phyloP scores from a whole-genome alignment of 2,329 filamentous ascomycete genomes.

The Capronia coronata region DNA sequence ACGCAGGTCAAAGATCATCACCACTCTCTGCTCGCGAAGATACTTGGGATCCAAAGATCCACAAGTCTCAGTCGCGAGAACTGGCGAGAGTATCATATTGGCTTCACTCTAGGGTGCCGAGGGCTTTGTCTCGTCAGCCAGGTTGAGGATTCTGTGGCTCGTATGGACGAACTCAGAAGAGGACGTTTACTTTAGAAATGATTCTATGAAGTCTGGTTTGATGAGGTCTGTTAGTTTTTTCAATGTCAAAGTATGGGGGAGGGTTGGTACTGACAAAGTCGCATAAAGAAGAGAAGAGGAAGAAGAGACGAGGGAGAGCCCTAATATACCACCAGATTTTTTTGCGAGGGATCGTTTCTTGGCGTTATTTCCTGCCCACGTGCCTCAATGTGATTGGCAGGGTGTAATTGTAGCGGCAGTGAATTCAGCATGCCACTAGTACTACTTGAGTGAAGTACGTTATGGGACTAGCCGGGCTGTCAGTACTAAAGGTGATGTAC shows the following conservation, averaged over 20 bases:
- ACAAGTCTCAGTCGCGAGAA: constrained; percentile 17
- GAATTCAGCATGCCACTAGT: no score
- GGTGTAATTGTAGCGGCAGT: no score
- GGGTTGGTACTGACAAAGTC: constrained; percentile 39
- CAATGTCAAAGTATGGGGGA: no score
- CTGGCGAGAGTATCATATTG: constrained; percentile 47
- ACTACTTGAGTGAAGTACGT: no score
- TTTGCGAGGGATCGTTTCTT: no score
- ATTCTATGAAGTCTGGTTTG: constrained; percentile 65
- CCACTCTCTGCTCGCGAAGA: constrained; percentile 66
- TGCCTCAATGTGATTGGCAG: no score
- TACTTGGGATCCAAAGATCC: constrained; percentile 22
- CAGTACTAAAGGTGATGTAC: no score
- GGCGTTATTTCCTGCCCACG: no score
- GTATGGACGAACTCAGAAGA: constrained; percentile 84
- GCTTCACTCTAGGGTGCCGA: constrained; percentile 84
- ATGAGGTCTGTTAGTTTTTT: no score
- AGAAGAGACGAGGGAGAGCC: constrained; percentile 18
- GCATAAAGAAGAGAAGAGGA: constrained; percentile 36
- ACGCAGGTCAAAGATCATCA: constrained; percentile 82
- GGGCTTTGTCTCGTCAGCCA: constrained; percentile 88
- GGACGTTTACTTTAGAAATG: constrained; percentile 98
- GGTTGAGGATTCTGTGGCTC: constrained; percentile 88
- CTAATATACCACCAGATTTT: no score
- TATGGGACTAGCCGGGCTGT: no score